These are phyloP conservation scores for Nannochloris sp. DNA, from an alignment of 139 green algal species.

Conservation along the genomic window DNA sequence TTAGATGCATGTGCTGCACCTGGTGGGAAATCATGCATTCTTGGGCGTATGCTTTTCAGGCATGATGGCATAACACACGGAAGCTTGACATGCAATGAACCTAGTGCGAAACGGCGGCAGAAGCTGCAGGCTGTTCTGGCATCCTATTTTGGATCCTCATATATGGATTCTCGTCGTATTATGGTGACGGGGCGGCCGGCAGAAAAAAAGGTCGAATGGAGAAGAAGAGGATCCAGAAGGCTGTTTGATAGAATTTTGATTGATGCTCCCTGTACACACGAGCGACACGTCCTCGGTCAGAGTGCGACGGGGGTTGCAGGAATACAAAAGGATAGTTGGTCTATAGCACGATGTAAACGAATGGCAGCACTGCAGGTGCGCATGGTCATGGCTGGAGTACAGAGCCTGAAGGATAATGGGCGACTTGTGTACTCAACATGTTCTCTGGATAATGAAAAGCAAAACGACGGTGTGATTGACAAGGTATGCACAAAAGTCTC, in stretches of 20 bases:
- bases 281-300: constrained; percentile 46
- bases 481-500: constrained; percentile 15
- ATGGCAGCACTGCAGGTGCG: constrained; percentile 39
- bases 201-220: background rate
- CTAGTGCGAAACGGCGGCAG: background rate
- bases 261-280: constrained; percentile 57
- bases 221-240: background rate
- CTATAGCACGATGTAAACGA: constrained; percentile 25
- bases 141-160: background rate
- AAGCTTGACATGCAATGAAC: constrained; percentile 2
- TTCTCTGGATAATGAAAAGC: constrained; percentile 25
- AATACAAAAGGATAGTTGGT: constrained; percentile 32
- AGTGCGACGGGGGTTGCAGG: background rate
- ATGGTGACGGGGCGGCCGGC: background rate
- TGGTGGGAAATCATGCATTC: background rate
- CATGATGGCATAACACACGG: background rate
- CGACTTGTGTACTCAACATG: constrained; percentile 62
- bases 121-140: background rate
- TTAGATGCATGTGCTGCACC: constrained; percentile 3
- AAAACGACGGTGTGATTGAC: constrained; percentile 54
- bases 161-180: background rate
- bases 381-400: constrained; percentile 32
- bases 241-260: constrained; percentile 51
- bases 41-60: background rate
- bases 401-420: constrained; percentile 39